Conservation (phyloP, 495 filamentous ascomycete species). For the Neurospora sp. region DNA sequence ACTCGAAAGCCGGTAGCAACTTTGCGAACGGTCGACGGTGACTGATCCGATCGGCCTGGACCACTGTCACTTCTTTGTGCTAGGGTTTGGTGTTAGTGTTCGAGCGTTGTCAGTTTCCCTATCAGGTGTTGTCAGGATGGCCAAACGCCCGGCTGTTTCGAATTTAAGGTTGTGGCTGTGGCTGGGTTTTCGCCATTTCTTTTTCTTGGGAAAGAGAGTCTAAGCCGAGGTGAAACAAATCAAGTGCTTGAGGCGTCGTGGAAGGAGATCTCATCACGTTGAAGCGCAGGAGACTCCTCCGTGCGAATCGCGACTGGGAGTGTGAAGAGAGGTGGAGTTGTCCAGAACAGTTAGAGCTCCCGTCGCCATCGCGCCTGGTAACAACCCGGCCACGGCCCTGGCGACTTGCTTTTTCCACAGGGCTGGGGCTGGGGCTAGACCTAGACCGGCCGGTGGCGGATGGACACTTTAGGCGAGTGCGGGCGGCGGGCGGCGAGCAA, state of each 20-base stretch:
- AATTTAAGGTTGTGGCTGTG: background rate
- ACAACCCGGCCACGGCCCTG: background rate
- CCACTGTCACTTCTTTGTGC: background rate
- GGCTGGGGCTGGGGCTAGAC: background rate
- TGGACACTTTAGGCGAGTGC: background rate
- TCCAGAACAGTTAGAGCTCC: background rate
- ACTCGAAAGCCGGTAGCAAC: background rate
- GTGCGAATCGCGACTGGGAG: background rate
- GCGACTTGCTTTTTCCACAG: background rate
- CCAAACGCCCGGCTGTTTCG: background rate
- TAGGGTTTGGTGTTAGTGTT: background rate
- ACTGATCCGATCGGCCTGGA: background rate
- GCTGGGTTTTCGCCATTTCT: background rate
- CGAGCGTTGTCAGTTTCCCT: background rate
- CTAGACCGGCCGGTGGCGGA: background rate
- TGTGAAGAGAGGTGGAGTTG: background rate
- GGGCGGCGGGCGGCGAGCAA: background rate
- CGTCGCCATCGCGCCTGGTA: background rate
- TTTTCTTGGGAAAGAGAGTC: background rate
- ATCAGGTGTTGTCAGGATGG: background rate
- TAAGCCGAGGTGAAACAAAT: too few species aligned
- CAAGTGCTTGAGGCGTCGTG: background rate
- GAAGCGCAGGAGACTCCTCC: background rate
- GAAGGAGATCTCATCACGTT: background rate
- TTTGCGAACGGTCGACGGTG: background rate